Evolutionary conservation across 176 grass and related monocot species (phyloP).

Genomic region (Rhipidocladum racemiflorum): DNA sequence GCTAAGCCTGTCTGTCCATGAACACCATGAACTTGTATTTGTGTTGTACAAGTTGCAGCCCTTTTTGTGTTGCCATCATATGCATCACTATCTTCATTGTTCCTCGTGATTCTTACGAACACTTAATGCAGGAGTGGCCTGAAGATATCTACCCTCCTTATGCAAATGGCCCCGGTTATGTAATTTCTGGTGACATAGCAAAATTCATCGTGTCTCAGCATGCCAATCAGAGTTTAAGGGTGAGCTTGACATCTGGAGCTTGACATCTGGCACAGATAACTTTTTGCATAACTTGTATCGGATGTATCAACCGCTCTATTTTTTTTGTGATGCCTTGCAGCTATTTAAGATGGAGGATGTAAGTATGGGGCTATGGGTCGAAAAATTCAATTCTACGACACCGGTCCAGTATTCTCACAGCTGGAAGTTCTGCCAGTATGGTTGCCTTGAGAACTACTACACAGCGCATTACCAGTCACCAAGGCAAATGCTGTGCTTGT

Average conservation of each 20-base stretch:
- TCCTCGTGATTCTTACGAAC: conserved; percentile 5
- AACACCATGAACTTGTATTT: conserved; percentile 5
- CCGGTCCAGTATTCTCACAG: conserved; percentile 83
- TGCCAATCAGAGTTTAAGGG: conserved; percentile 73
- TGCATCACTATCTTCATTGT: neutral
- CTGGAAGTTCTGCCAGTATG: conserved; percentile 95
- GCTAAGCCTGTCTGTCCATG: neutral
- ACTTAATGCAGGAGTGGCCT: conserved; percentile 76
- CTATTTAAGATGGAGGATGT: conserved; percentile 99
- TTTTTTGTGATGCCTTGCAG: conserved; percentile 47
- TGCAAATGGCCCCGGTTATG: conserved; percentile 89
- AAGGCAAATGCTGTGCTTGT: conserved; percentile 83
- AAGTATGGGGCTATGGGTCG: conserved; percentile 94
- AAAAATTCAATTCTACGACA: conserved; percentile 73
- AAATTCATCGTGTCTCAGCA: conserved; percentile 71
- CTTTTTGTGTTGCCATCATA: neutral
- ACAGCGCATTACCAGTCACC: conserved; percentile 97
- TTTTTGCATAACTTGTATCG: conserved; percentile 15
- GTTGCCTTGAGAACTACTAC: conserved; percentile 82
- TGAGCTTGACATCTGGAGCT: conserved; percentile 37
- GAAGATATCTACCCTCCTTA: conserved; percentile 93
- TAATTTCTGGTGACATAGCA: conserved; percentile 86
- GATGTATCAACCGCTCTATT: neutral
- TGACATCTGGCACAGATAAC: neutral
- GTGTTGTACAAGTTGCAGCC: neutral